Base-by-base conservation (phyloP, 2,329 filamentous ascomycete species). In the Coniella lustricola region DNA sequence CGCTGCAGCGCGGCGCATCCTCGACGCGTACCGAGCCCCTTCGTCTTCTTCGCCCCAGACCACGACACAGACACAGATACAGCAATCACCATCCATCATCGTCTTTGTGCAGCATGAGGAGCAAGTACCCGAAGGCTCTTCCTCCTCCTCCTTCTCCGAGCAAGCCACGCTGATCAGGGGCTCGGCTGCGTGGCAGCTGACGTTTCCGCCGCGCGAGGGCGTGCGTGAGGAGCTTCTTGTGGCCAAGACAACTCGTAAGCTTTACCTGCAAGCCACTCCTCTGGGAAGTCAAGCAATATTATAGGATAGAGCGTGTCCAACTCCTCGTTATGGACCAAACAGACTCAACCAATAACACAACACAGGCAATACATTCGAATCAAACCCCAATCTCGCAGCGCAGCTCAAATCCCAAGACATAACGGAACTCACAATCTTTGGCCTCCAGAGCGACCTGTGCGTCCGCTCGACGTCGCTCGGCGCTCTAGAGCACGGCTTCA, bases 391-490 rank as follows among this genome's bases (percentile, higher is more conserved):
- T n/a, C 55, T 65, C 4, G 61, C 58, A 1, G 44, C 48, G 1
- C 38, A 42, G n/a, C 54, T 65, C 10, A 60, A 53, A 21, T 36
- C 32, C 2, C n/a, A 42, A 2, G 61, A 55, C 8, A 53, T 63
- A n/a, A 29, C 45, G 1, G 50, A 59, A 22, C 52, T 65, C 8
- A 44, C 61, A 9, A 56, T 54, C 0, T 60, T 62, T 42, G 62
- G 62, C n/a, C 56, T 64, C 29, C 62, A 64, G 49, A 63, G 61
- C 53, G 62, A 65, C 34, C 60, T 52, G 46, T 65, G 62, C 44
- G 62, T 65, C 3, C 48, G 54, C 25, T 48, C 49, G 2, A 64
- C 62, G 2, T 60, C 55, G 44, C 52, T 44, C 8, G 60, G 60
- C 7, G 62, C 61, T 1, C 54, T 63, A 7, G 49, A 49, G 2